phyloP scores from a whole-genome alignment of 371 early-diverging fungal species.

The Rhizopus sp. region DNA sequence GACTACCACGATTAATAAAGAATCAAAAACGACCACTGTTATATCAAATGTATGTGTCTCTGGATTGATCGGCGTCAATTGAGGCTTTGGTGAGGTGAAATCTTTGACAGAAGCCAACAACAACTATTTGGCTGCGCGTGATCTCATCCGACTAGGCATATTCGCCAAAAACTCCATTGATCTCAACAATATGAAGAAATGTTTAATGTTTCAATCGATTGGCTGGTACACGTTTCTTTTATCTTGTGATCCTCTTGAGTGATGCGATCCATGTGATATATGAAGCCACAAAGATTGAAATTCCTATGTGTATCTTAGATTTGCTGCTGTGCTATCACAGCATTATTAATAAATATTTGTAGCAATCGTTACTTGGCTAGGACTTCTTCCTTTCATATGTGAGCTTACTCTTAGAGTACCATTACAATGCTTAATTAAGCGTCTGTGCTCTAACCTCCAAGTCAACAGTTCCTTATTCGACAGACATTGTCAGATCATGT shows the following conservation, averaged over 20 bases:
- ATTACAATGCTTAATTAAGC: too few species aligned
- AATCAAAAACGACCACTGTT: too few species aligned
- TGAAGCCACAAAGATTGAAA: slow-evolving; percentile 2
- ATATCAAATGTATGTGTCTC: too few species aligned
- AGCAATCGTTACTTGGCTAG: too few species aligned
- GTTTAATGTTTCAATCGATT: background rate
- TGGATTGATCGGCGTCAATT: background rate
- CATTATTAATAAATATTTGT: too few species aligned
- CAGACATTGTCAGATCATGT: too few species aligned
- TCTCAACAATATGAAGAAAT: background rate
- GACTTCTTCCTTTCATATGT: too few species aligned
- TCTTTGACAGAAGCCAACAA: background rate
- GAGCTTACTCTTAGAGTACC: too few species aligned
- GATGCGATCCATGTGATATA: slow-evolving; percentile 4
- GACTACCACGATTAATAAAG: too few species aligned
- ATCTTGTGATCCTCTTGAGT: background rate
- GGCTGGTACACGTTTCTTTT: background rate
- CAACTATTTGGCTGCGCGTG: background rate
- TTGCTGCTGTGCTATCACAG: too few species aligned
- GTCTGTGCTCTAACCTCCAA: too few species aligned
- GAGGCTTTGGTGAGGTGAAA: slow-evolving; percentile 6
- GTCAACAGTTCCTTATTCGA: too few species aligned
- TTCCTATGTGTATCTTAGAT: background rate
- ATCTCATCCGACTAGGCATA: slow-evolving; percentile 5
- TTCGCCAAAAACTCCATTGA: slow-evolving; percentile 2